Conservation (phyloP, 129 eudicot genomes). For the Arctium minus region DNA sequence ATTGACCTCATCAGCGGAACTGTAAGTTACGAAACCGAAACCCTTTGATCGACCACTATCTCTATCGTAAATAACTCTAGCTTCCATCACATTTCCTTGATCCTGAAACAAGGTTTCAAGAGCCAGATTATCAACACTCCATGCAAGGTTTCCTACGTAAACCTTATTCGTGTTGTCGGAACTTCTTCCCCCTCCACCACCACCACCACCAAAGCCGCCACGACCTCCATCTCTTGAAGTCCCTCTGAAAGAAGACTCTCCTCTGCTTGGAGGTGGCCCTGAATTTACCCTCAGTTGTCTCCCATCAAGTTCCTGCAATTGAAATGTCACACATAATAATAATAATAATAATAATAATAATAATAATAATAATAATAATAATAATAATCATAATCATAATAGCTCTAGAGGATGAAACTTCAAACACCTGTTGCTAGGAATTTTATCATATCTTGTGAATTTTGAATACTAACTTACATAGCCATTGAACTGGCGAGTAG, state of each 20-base stretch:
- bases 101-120: constrained; percentile 71
- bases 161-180: constrained; percentile 50
- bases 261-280: constrained; percentile 76
- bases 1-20: constrained; percentile 68
- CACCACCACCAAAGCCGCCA: constrained; percentile 8
- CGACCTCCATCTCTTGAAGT: constrained; percentile 35
- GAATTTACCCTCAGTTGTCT: constrained; percentile 72
- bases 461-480: constrained; percentile 41
- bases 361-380: too few relatives aligned
- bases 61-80: constrained; percentile 80
- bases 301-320: constrained; percentile 72
- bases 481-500: constrained; percentile 65
- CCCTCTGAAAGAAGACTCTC: constrained; percentile 43
- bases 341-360: too few relatives aligned
- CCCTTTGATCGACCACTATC: constrained; percentile 90
- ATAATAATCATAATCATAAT: neutral
- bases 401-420: neutral
- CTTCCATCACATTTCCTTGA: constrained; percentile 76
- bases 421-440: neutral
- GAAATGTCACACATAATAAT: neutral
- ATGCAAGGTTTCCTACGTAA: constrained; percentile 78
- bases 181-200: constrained; percentile 42
- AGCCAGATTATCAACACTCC: constrained; percentile 74
- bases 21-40: constrained; percentile 74
- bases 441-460: too few relatives aligned